Evolutionary conservation across 306 rosid species (phyloP).

Genomic region (Trifolium repens): DNA sequence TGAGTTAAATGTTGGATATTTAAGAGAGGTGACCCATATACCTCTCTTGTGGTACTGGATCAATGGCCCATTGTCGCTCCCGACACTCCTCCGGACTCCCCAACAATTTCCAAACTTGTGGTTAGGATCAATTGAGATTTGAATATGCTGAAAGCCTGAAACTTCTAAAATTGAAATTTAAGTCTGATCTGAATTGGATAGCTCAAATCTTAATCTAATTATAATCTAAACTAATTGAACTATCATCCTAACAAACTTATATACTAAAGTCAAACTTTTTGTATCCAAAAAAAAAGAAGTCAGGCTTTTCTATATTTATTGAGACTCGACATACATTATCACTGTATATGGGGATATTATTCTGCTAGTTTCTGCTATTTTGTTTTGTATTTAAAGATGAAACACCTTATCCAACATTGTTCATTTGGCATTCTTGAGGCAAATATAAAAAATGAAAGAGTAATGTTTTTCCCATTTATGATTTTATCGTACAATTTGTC

Average conservation of each 20-base stretch:
- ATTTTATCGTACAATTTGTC: conserved; percentile 26
- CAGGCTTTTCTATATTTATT: conserved; percentile 12
- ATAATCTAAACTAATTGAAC: neutral
- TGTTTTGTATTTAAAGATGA: conserved; percentile 14
- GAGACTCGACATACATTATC: conserved; percentile 13
- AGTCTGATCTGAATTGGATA: conserved; percentile 2
- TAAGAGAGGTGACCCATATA: too few species aligned
- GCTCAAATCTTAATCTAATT: neutral
- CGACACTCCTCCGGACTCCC: too few species aligned
- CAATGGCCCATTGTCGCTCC: too few species aligned
- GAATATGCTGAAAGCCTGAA: conserved; percentile 14
- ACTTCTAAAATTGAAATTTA: conserved; percentile 7
- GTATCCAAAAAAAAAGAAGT: too few species aligned
- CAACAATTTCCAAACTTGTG: neutral
- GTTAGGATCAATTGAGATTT: conserved; percentile 13
- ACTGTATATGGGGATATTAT: conserved; percentile 9
- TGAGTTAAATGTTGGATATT: too few species aligned
- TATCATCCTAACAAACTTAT: neutral
- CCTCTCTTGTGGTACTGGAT: too few species aligned
- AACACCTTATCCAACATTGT: neutral
- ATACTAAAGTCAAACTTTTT: neutral
- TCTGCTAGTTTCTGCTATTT: conserved; percentile 10
- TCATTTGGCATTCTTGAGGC: conserved; percentile 31
- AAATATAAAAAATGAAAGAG: conserved; percentile 21
- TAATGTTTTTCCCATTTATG: conserved; percentile 1